Base-by-base conservation (phyloP, 2,329 filamentous ascomycete genomes). In the Stemphylium vesicarium region DNA sequence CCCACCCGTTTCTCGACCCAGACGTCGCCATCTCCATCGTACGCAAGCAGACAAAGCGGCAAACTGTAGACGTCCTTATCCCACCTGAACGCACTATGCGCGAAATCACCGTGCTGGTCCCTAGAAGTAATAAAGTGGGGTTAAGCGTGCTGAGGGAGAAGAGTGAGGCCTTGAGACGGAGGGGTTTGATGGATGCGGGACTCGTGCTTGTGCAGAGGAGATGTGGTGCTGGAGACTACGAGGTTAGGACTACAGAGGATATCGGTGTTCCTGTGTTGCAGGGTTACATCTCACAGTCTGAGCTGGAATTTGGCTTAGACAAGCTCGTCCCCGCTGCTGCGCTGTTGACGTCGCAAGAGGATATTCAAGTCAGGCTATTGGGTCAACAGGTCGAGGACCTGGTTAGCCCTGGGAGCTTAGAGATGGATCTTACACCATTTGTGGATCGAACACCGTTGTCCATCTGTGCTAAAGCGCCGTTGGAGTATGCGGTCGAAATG, bases 401-500 rank as follows among this genome's bases (percentile, higher is more conserved):
- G 10, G 44, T 58, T 7, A 52, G 57, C 15, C 60, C 62, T 0
- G 48, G 58, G 2, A 48, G 35, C 8, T 40, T 66, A 57, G 33
- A 77, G 22, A 69, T 81, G 13, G 79, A 82, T 41, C 62, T 86
- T 11, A 72, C 75, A 0, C 75, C 73, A 1, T 82, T 85, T 59
- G 77, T 86, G 1, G 84, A 86, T 64, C 74, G 79, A 1, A 85
- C 81, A 13, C 83, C 83, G 1, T 57, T 86, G 52, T 80, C 72
- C 1, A 68, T 86, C 5, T 80, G 77, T 50, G 78, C 76, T 1
- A 78, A 78, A 39, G 82, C 84, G 38, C 84, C 84, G 9, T 76
- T 86, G 62, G 84, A 87, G 66, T 84, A 84, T 67, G 82, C 79
- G 0, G 81, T 85, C 1, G 84, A 86, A 69, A 82, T 86, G 79